Evolutionary conservation across 257 asterid species (phyloP).

Genomic region (Ilex asprella): DNA sequence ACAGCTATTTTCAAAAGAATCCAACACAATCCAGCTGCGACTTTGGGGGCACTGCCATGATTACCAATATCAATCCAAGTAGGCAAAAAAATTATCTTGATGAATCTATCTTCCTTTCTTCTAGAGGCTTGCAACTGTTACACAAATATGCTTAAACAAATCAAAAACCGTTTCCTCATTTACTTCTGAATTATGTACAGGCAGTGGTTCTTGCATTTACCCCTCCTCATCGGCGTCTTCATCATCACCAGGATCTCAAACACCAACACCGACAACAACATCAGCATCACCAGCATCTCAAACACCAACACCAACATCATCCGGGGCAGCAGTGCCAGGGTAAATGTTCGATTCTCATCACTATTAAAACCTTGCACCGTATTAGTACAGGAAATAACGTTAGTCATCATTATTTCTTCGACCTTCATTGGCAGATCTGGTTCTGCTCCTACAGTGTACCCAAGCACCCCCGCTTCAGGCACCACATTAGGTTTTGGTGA

Average conservation of each 20-base stretch:
- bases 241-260: constrained; percentile 5
- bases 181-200: constrained; percentile 25
- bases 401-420: constrained; percentile 4
- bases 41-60: constrained; percentile 70
- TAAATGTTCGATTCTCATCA: constrained; percentile 13
- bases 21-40: constrained; percentile 78
- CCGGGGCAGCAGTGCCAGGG: constrained; percentile 46
- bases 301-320: constrained; percentile 45
- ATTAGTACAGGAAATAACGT: background rate
- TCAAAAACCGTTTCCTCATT: background rate
- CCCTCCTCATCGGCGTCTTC: constrained; percentile 37
- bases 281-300: constrained; percentile 14
- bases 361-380: background rate
- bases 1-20: constrained; percentile 74
- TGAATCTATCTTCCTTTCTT: background rate
- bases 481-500: constrained; percentile 41
- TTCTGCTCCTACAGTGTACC: constrained; percentile 39
- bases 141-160: too few relatives aligned
- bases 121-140: too few relatives aligned
- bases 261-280: constrained; percentile 10
- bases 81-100: constrained; percentile 13
- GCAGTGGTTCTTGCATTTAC: constrained; percentile 72
- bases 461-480: constrained; percentile 42
- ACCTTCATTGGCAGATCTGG: constrained; percentile 33
- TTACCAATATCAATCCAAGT: constrained; percentile 79